Percentiles rank a stretch among this genome's conserved stretches.
Evolutionary conservation across 192 early-diverging fungal genomes (phyloP).

Genomic region (Backusella morwellensis): DNA sequence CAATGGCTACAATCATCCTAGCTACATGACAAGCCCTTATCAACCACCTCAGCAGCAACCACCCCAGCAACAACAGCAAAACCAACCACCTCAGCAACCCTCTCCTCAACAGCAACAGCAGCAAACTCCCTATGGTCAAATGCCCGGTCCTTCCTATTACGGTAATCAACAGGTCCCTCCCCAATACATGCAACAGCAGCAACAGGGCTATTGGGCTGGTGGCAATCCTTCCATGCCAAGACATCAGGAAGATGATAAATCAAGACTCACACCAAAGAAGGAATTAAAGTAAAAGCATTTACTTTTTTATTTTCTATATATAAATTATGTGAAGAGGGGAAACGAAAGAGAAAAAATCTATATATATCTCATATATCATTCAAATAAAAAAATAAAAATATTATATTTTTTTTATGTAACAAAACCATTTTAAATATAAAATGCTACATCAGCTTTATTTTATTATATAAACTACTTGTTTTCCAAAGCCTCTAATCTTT

Average conservation of each 20-base stretch:
- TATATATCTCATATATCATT: background rate
- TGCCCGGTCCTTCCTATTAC: conserved; percentile 9
- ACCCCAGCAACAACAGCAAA: conserved; percentile 3
- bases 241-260: conserved; percentile 12
- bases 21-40: conserved; percentile 4
- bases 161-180: background rate
- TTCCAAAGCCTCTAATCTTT: conserved; percentile 22
- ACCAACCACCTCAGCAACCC: background rate
- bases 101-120: conserved; percentile 16
- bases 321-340: background rate
- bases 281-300: background rate
- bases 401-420: no score
- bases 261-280: conserved; percentile 10
- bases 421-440: background rate
- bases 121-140: conserved; percentile 1
- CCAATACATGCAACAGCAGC: conserved; percentile 9
- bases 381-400: background rate
- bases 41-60: conserved; percentile 7
- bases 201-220: conserved; percentile 12
- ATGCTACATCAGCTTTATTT: background rate
- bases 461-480: background rate
- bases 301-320: background rate
- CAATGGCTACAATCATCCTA: conserved; percentile 9
- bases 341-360: background rate
- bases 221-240: background rate